Percentiles rank a stretch among this genome's conserved stretches.
These are phyloP conservation scores for Phellopilus nigrolimitatus DNA, from an alignment of 1,284 basidiomycete genomes.

Conservation along the genomic window DNA sequence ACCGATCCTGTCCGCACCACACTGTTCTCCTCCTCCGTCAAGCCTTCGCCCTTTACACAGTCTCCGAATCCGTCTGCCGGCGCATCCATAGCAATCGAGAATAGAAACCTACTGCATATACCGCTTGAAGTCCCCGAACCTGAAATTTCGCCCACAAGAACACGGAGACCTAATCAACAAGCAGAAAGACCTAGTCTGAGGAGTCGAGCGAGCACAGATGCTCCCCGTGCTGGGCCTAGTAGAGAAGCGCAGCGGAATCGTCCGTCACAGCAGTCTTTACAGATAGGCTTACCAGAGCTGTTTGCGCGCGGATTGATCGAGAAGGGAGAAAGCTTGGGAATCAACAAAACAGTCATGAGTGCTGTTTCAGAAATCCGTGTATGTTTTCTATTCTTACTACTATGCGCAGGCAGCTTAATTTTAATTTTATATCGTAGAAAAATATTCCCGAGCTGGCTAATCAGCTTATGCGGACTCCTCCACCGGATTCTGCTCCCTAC, in stretches of 20 bases:
- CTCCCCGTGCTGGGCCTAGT: conserved; percentile 11
- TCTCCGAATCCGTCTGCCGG: conserved; percentile 71
- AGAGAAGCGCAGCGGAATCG: conserved; percentile 14
- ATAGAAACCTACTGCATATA: conserved; percentile 71
- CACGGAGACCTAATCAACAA: conserved; percentile 27
- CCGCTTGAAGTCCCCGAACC: conserved; percentile 57
- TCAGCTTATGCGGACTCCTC: conserved; percentile 55
- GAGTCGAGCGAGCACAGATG: conserved; percentile 22
- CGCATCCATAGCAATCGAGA: conserved; percentile 72
- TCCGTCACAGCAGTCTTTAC: conserved; percentile 35
- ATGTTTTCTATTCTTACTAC: conserved; percentile 24
- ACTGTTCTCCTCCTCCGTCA: conserved; percentile 73
- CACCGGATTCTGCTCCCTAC: conserved; percentile 37
- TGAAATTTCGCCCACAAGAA: conserved; percentile 37
- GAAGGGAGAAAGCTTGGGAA: conserved; percentile 70
- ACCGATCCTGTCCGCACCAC: conserved; percentile 43
- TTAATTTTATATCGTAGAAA: conserved; percentile 41
- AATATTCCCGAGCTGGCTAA: conserved; percentile 77
- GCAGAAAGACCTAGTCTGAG: too few relatives aligned
- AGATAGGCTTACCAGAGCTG: conserved; percentile 58
- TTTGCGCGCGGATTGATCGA: conserved; percentile 69
- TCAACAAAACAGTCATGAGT: conserved; percentile 74
- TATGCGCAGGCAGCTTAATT: neutral
- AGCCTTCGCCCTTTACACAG: conserved; percentile 72
- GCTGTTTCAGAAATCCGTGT: conserved; percentile 72